Percentiles rank a stretch among this genome's conserved stretches.
Evolutionary conservation across 2,329 filamentous ascomycete species (phyloP).

Genomic region (Cladophialophora carrionii): DNA sequence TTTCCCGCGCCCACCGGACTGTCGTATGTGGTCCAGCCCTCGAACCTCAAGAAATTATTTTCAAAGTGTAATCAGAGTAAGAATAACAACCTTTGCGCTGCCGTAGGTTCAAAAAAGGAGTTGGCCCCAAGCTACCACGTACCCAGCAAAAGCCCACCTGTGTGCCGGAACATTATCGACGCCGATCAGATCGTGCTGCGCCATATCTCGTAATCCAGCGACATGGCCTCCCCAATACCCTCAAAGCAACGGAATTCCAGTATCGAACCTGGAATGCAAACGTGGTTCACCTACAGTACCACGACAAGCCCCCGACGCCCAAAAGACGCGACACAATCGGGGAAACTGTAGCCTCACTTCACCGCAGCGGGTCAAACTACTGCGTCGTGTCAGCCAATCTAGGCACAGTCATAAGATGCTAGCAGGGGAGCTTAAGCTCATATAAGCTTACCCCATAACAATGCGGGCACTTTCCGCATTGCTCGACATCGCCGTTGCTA

Average conservation of each 20-base stretch:
- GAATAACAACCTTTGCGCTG: neutral
- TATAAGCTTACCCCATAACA: neutral
- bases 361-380: neutral
- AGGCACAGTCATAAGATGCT: neutral
- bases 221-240: neutral
- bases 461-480: neutral
- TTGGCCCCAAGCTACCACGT: neutral
- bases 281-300: neutral
- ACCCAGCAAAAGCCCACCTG: neutral
- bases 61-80: neutral
- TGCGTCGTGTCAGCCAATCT: neutral
- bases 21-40: neutral
- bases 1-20: neutral
- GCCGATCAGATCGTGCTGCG: neutral
- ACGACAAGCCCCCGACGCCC: no score
- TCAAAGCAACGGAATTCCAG: neutral
- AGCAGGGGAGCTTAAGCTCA: neutral
- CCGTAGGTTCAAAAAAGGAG: neutral
- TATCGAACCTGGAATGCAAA: neutral
- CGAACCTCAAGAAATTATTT: neutral
- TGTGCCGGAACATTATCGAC: neutral
- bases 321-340: neutral
- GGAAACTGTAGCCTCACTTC: neutral
- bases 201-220: neutral
- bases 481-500: neutral